Evolutionary conservation across 1,284 basidiomycete species (phyloP), one percentile per base, ranked within the genome.

Genomic region (Ganoderma lucidum): DNA sequence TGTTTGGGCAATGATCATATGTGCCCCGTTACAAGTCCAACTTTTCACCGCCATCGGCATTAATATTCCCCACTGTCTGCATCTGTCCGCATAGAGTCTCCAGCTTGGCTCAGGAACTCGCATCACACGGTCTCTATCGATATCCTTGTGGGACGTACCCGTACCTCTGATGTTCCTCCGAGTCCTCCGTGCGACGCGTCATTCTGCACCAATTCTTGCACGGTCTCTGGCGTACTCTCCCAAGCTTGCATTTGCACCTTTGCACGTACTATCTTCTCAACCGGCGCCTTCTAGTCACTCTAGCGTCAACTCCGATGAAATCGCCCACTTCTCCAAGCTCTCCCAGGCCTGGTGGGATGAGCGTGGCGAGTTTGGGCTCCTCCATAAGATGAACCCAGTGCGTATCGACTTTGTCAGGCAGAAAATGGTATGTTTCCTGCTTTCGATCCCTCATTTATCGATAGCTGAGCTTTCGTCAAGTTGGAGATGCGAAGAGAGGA

Each of bases 281-380:
- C 1, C 41, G 19, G 60, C 41, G 8, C 42, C 6, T 14, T 30
- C 45, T 6, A 28, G 51, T 28, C 69, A 70, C 55, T 78, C 77
- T 12, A 86, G 86, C 3, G 87, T 96, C 76, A 97, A 97, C 78
- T 78, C 86, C 1, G 86, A 87, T 65, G 97, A 99, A 80, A 94
- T 99, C 64, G 91, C 93, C 0, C 96, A 97, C 80, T 99, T 99
- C 80, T 96, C 96, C 4, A 87, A 88, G 44, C 89, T 99, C 1
- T 96, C 96, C 0, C 91, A 94, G 32, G 87, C 94, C 77, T 99
- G 98, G 98, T 99, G 98, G 98, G 92, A 98, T 80, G 95, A 98
- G 78, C 86, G 86, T 39, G 97, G 97, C 74, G 97, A 99, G 80
- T 98, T 98, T 77, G 88, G 85, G 2, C 84, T 97, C 48, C 83